phyloP scores from a whole-genome alignment of 805 yeast genomes.

The Metschnikowia kunwiensis region DNA sequence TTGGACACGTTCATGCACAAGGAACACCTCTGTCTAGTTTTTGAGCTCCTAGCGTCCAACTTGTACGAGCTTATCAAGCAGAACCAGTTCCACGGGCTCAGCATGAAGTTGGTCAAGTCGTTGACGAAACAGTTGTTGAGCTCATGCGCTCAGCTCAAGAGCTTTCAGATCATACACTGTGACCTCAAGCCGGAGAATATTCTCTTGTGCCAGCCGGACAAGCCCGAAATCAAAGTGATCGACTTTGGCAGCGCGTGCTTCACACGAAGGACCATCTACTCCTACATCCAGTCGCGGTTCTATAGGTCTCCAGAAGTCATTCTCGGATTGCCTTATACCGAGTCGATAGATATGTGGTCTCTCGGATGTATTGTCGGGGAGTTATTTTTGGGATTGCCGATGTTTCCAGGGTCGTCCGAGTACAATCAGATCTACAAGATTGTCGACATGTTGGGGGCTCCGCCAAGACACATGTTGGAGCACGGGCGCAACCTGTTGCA shows the following conservation, averaged over 20 bases:
- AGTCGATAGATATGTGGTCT: conserved; percentile 97
- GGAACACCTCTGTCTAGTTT: conserved; percentile 88
- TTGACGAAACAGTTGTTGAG: conserved; percentile 81
- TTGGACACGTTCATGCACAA: conserved; percentile 89
- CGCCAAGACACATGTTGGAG: conserved; percentile 96
- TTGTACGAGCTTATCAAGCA: conserved; percentile 88
- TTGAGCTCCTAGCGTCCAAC: conserved; percentile 84
- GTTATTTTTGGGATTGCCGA: conserved; percentile 83
- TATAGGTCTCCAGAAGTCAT: conserved; percentile 95
- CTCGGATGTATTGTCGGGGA: conserved; percentile 92
- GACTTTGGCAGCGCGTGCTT: conserved; percentile 97
- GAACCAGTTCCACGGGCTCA: conserved; percentile 88
- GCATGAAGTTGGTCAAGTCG: conserved; percentile 70
- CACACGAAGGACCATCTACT: conserved; percentile 82
- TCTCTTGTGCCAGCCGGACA: conserved; percentile 70
- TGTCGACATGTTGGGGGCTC: conserved; percentile 75
- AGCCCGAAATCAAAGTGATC: conserved; percentile 84
- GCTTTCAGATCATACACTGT: conserved; percentile 85
- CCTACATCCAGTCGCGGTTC: conserved; percentile 89
- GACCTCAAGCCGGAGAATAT: conserved; percentile 97
- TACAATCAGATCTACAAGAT: conserved; percentile 85
- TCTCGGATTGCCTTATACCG: conserved; percentile 85
- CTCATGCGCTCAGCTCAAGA: conserved; percentile 75
- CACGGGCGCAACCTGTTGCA: conserved; percentile 82
- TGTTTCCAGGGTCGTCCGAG: conserved; percentile 93